Conservation (phyloP, 495 filamentous ascomycete species). For the Tetracladium setigerum region DNA sequence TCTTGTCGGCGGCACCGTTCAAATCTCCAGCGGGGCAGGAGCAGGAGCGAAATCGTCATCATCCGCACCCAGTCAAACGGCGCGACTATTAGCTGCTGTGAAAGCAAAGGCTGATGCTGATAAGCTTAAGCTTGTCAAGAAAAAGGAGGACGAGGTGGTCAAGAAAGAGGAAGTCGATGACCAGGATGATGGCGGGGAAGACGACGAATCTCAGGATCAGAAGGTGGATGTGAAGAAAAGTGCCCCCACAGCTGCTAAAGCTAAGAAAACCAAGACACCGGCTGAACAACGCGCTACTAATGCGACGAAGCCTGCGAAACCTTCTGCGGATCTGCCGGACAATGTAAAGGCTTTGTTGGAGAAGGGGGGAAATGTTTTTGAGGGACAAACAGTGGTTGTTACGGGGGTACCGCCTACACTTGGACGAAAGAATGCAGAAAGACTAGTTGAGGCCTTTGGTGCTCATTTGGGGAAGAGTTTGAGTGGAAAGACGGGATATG, state of each 20-base stretch:
- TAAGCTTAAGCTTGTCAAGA: too few relatives aligned
- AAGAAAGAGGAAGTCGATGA: constrained; percentile 1
- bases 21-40: neutral
- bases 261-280: constrained; percentile 3
- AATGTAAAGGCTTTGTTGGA: constrained; percentile 4
- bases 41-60: neutral
- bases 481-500: constrained; percentile 5
- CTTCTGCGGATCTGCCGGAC: neutral
- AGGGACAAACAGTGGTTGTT: constrained; percentile 4
- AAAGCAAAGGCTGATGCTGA: neutral
- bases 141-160: neutral
- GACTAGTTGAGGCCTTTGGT: constrained; percentile 5
- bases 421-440: constrained; percentile 8
- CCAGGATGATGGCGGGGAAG: neutral
- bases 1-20: neutral
- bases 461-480: constrained; percentile 1
- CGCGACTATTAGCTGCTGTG: neutral
- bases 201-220: too few relatives aligned
- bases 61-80: neutral
- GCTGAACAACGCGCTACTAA: constrained; percentile 1
- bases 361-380: neutral
- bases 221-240: too few relatives aligned
- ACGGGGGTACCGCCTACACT: constrained; percentile 3
- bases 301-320: neutral
- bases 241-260: neutral